Conservation (phyloP, 2,329 filamentous ascomycete genomes). For the Aspergillus costaricaensis region DNA sequence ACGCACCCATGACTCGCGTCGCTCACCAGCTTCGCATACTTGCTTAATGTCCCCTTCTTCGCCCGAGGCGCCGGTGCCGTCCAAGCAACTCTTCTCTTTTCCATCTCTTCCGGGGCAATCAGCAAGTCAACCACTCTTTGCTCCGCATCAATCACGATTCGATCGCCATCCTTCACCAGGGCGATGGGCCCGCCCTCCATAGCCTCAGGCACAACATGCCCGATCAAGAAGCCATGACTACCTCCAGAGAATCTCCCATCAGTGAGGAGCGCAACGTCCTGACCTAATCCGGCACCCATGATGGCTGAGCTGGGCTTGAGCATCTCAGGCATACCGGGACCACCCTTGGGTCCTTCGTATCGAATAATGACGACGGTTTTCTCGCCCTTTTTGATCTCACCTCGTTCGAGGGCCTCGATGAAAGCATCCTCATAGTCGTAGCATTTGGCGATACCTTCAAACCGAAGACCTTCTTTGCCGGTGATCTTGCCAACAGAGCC, state of each 20-base stretch:
- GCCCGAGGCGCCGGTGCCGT: neutral
- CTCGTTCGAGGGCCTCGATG: slow-evolving; percentile 62
- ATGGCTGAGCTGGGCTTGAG: slow-evolving; percentile 69
- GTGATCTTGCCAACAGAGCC: slow-evolving; percentile 71
- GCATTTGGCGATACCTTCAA: slow-evolving; percentile 64
- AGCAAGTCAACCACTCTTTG: slow-evolving; percentile 13
- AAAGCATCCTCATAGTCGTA: slow-evolving; percentile 68
- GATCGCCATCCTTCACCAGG: slow-evolving; percentile 11
- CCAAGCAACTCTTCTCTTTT: slow-evolving; percentile 11
- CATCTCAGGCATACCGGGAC: slow-evolving; percentile 72
- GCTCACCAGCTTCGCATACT: slow-evolving; percentile 15
- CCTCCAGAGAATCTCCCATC: slow-evolving; percentile 50
- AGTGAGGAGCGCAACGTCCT: slow-evolving; percentile 68
- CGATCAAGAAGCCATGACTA: slow-evolving; percentile 48
- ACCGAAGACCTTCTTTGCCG: slow-evolving; percentile 66
- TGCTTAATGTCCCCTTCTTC: slow-evolving; percentile 13
- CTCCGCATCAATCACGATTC: slow-evolving; percentile 15
- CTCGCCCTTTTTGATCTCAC: slow-evolving; percentile 67
- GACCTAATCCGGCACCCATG: slow-evolving; percentile 68
- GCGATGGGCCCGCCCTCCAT: slow-evolving; percentile 17
- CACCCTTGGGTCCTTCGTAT: slow-evolving; percentile 69
- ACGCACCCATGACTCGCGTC: slow-evolving; percentile 17
- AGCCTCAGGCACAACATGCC: slow-evolving; percentile 25
- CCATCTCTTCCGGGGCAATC: slow-evolving; percentile 7
- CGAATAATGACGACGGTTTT: slow-evolving; percentile 71